A percentile compares a stretch with the other conserved stretches of the same genome.
These are phyloP conservation scores for Wallemia ichthyophaga DNA, from an alignment of 1,284 basidiomycete genomes.

Conservation along the genomic window DNA sequence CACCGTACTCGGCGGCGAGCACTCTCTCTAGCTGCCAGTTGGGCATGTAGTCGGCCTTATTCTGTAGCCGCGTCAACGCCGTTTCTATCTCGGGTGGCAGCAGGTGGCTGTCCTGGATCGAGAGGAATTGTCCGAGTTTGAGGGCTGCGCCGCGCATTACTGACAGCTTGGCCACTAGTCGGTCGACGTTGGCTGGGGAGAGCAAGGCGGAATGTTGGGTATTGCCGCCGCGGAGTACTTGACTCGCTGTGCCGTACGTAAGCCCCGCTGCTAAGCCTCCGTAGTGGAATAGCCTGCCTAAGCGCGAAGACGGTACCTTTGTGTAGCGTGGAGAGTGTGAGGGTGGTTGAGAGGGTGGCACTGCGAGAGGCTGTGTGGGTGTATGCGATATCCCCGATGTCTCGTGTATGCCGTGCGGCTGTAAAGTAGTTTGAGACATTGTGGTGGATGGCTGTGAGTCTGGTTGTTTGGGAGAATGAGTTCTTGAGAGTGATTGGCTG, in stretches of 20 bases:
- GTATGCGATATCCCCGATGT: too few relatives aligned
- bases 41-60: constrained; percentile 94
- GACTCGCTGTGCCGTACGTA: constrained; percentile 19
- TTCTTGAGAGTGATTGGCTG: too few relatives aligned
- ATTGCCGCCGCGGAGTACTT: constrained; percentile 15
- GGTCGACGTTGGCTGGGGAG: constrained; percentile 62
- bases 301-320: constrained; percentile 54
- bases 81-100: constrained; percentile 66
- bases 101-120: constrained; percentile 78
- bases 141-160: constrained; percentile 88
- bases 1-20: constrained; percentile 38
- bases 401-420: too few relatives aligned
- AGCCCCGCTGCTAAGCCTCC: constrained; percentile 31
- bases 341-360: background rate
- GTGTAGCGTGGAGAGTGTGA: constrained; percentile 11
- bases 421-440: too few relatives aligned
- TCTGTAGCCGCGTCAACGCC: constrained; percentile 70
- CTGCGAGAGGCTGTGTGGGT: background rate
- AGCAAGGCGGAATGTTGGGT: constrained; percentile 26
- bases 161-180: constrained; percentile 69
- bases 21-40: constrained; percentile 67
- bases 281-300: constrained; percentile 70
- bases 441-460: too few relatives aligned
- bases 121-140: constrained; percentile 90
- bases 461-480: too few relatives aligned